Evolutionary conservation across 306 rosid genomes (phyloP).

Genomic region (Corylus heterophylla): DNA sequence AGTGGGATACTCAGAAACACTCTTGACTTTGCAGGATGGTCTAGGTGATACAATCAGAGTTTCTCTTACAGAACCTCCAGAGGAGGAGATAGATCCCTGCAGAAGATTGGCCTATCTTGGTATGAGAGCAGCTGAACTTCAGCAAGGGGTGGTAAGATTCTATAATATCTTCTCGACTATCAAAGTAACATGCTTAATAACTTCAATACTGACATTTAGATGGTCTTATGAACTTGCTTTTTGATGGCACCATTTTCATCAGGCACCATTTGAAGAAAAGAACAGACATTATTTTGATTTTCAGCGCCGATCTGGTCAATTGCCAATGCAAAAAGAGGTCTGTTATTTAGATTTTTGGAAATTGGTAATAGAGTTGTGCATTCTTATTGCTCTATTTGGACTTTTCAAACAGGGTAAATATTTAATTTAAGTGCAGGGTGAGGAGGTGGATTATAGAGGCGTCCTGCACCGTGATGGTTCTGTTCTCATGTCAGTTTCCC

Average conservation of each 20-base stretch:
- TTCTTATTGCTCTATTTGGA: slow-evolving; percentile 7
- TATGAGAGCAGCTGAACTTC: slow-evolving; percentile 75
- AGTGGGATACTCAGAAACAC: not conserved
- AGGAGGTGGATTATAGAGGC: slow-evolving; percentile 96
- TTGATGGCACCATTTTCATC: slow-evolving; percentile 35
- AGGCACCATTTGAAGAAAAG: slow-evolving; percentile 94
- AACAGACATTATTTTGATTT: slow-evolving; percentile 89
- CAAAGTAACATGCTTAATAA: slow-evolving; percentile 17
- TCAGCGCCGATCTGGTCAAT: slow-evolving; percentile 94
- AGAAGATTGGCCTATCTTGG: slow-evolving; percentile 88
- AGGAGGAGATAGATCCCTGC: slow-evolving; percentile 99
- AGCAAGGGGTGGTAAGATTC: slow-evolving; percentile 91
- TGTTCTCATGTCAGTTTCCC: slow-evolving; percentile 88
- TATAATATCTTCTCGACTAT: slow-evolving; percentile 14
- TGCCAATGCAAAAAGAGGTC: slow-evolving; percentile 92
- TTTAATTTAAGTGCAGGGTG: slow-evolving; percentile 60
- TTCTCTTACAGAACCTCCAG: slow-evolving; percentile 96
- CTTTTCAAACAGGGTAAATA: slow-evolving; percentile 7
- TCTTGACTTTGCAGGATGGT: slow-evolving; percentile 68
- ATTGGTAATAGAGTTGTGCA: not conserved
- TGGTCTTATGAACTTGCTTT: slow-evolving; percentile 18
- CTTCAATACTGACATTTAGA: slow-evolving; percentile 13
- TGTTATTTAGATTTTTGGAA: slow-evolving; percentile 13
- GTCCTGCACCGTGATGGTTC: slow-evolving; percentile 94
- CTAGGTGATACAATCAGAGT: slow-evolving; percentile 97